These are phyloP conservation scores for Miscanthus sacchariflorus DNA, from an alignment of 202 grass and related monocot species.

Conservation along the genomic window DNA sequence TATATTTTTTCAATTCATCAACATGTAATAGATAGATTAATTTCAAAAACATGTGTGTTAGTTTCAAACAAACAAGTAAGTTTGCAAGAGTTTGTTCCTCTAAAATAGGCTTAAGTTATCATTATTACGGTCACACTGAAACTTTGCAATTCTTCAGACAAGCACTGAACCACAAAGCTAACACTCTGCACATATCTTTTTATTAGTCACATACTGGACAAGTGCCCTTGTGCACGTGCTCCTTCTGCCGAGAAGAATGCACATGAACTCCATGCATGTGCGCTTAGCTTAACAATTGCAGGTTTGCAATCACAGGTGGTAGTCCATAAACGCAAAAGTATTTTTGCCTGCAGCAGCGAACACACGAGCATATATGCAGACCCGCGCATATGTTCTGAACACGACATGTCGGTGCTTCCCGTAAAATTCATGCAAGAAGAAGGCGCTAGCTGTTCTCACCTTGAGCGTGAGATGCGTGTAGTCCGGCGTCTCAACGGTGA, in stretches of 20 bases:
- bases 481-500: conserved; percentile 90
- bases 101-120: background rate
- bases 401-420: background rate
- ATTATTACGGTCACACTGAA: background rate
- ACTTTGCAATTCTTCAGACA: background rate
- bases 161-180: background rate
- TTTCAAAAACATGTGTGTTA: background rate
- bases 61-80: background rate
- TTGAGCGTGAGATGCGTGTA: conserved; percentile 89
- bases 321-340: background rate
- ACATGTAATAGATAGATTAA: background rate
- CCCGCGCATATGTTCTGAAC: background rate
- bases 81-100: background rate
- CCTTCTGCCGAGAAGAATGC: background rate
- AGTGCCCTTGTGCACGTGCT: background rate
- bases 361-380: background rate
- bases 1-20: background rate
- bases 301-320: background rate
- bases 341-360: background rate
- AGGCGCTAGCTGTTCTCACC: conserved; percentile 53
- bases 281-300: background rate
- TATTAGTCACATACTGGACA: background rate
- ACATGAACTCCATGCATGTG: background rate
- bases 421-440: background rate
- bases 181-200: background rate